A percentile compares a stretch with the other conserved stretches of the same genome.
These are phyloP conservation scores for Candida stauntonica DNA, from an alignment of 805 yeast species.

Conservation along the genomic window DNA sequence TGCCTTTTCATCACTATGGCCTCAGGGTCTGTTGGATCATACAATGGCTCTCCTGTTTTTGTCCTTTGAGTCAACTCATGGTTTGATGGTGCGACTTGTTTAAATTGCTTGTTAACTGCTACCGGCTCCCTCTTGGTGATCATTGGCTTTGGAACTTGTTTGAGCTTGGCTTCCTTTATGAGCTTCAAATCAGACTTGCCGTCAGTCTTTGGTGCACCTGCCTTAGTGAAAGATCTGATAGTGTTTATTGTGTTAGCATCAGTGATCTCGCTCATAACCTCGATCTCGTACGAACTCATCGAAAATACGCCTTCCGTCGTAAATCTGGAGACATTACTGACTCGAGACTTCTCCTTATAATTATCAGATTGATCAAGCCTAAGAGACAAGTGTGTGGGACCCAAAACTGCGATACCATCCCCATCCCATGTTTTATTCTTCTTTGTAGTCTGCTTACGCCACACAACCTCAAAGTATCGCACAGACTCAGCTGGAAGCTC, in stretches of 20 bases:
- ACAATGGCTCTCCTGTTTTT: constrained; percentile 31
- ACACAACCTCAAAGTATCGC: constrained; percentile 24
- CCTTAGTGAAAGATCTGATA: constrained; percentile 11
- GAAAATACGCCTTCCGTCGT: constrained; percentile 38
- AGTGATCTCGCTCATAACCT: constrained; percentile 46
- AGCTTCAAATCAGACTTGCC: not conserved
- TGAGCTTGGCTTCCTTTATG: too few species aligned
- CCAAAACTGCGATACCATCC: constrained; percentile 61
- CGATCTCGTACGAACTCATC: constrained; percentile 59
- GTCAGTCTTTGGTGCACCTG: constrained; percentile 5
- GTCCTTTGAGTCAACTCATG: constrained; percentile 16
- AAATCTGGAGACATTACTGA: constrained; percentile 19
- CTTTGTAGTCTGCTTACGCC: constrained; percentile 63
- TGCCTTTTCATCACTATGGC: constrained; percentile 41
- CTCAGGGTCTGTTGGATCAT: constrained; percentile 32
- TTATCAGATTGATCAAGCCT: constrained; percentile 31
- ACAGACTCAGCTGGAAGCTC: not conserved
- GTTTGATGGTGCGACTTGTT: constrained; percentile 18
- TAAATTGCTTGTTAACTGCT: constrained; percentile 22
- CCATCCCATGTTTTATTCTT: constrained; percentile 95
- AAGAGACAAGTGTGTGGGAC: constrained; percentile 25
- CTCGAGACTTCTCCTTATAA: constrained; percentile 26
- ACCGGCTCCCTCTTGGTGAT: constrained; percentile 12
- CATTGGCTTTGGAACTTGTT: not conserved
- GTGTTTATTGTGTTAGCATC: constrained; percentile 24